Conservation (phyloP, 2,329 filamentous ascomycete genomes). For the Colletotrichum navitas region DNA sequence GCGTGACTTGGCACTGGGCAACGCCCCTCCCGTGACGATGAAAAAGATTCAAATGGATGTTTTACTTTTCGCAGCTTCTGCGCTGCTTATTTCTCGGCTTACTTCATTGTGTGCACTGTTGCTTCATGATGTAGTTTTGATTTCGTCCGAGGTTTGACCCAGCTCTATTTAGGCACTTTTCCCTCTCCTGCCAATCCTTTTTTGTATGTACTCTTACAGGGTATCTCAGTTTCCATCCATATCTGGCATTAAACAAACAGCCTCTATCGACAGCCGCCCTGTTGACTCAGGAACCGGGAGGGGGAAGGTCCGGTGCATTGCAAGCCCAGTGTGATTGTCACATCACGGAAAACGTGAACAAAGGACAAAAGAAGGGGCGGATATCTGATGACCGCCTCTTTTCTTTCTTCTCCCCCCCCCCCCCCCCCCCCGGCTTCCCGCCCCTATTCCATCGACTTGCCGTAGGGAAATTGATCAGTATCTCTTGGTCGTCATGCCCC, state of each 20-base stretch:
- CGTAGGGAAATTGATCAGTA: conserved; percentile 18
- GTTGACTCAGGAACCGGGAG: background rate
- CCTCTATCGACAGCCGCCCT: background rate
- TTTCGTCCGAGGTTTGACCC: background rate
- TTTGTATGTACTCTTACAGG: conserved; percentile 27
- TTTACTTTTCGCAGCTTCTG: conserved; percentile 16
- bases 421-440: too few relatives aligned
- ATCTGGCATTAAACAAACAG: conserved; percentile 20
- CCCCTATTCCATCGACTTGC: background rate
- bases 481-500: conserved; percentile 52
- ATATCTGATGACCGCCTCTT: background rate
- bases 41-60: conserved; percentile 37
- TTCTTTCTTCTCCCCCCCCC: too few relatives aligned
- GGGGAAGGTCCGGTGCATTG: background rate
- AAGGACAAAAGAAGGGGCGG: background rate
- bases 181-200: background rate
- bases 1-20: conserved; percentile 19
- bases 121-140: background rate
- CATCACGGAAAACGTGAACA: background rate
- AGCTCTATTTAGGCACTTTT: background rate
- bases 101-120: background rate
- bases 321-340: background rate
- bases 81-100: conserved; percentile 22
- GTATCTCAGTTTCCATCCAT: conserved; percentile 28
- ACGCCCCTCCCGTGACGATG: conserved; percentile 32